Evolutionary conservation across 768 basidiomycete species (phyloP), one percentile per base, ranked within the genome.

Genomic region (Termitomyces sp.): DNA sequence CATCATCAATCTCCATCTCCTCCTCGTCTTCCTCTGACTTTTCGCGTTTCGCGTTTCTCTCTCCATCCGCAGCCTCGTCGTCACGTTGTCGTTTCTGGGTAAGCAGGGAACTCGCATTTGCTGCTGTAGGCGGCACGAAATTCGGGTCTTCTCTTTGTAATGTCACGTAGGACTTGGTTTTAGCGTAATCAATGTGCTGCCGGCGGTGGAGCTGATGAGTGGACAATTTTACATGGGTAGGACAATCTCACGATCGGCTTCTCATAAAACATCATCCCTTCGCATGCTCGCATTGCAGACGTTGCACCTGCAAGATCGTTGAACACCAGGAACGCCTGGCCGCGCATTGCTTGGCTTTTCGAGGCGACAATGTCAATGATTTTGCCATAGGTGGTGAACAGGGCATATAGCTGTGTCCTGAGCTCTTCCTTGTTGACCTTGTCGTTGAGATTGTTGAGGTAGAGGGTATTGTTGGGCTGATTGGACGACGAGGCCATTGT

Each of bases 301-400:
- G 96, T 98, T 57, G 94, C 92, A 54, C 87, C 85, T 10, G 91
- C 84, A 50, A 96, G 85, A 74, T 98, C 96, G 51, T 84, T 82
- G 74, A 97, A 98, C 65, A 96, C 94, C 67, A 98, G 86, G 73
- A 97, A 98, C 1, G 96, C 96, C 72, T 97, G 94, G 22, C 94
- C 95, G 62, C 88, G 83, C 87, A 91, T 92, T 72, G 87, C 90
- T 58, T 83, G 75, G 68, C 79, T 83, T 72, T 96, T 94, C 26
- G 88, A 85, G 24, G 95, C 94, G 57, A 98, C 83, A 58, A 98
- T 85, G 70, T 98, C 96, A 76, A 98, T 84, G 57, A 98, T 78
- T 69, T 87, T 90, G 69, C 96, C 96, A 74, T 97, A 91, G 44
- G 94, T 90, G 8, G 89, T 88, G 77, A 98, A 98, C 49, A 98